phyloP scores from a whole-genome alignment of 331 rosid species.

The Quercus tomentella region DNA sequence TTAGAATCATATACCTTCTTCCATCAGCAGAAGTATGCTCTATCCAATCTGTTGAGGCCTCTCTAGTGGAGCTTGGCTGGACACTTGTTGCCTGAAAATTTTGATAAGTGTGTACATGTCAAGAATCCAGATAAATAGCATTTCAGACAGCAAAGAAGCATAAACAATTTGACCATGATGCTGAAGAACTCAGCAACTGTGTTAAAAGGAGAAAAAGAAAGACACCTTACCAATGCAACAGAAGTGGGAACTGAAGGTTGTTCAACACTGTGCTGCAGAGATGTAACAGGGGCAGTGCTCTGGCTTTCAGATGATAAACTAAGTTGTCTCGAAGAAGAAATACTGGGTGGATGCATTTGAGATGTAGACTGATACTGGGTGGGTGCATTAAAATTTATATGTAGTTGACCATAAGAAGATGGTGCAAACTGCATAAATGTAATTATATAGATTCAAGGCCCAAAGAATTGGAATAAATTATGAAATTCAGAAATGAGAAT shows the following conservation, averaged over 20 bases:
- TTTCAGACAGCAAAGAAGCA: neutral
- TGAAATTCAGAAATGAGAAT: neutral
- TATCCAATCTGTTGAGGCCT: slow-evolving; percentile 68
- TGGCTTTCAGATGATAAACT: slow-evolving; percentile 32
- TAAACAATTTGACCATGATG: neutral
- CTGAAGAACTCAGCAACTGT: neutral
- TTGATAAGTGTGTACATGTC: neutral
- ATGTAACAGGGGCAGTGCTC: slow-evolving; percentile 33
- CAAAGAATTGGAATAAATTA: neutral
- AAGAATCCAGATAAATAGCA: neutral
- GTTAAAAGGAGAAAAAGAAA: slow-evolving; percentile 8
- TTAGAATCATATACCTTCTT: slow-evolving; percentile 55
- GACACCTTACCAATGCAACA: slow-evolving; percentile 46
- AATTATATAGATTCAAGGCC: slow-evolving; percentile 23
- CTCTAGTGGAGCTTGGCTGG: slow-evolving; percentile 33
- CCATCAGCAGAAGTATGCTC: slow-evolving; percentile 87
- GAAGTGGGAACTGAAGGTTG: slow-evolving; percentile 39
- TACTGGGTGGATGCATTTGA: slow-evolving; percentile 45
- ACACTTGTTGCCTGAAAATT: slow-evolving; percentile 48
- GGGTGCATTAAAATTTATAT: slow-evolving; percentile 41
- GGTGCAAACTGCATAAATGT: slow-evolving; percentile 50
- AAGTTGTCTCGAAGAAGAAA: slow-evolving; percentile 42
- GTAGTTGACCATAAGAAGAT: slow-evolving; percentile 66
- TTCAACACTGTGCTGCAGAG: slow-evolving; percentile 42
- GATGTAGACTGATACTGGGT: slow-evolving; percentile 56